Conservation (phyloP, 495 filamentous ascomycete genomes). For the Annulohypoxylon bovei region DNA sequence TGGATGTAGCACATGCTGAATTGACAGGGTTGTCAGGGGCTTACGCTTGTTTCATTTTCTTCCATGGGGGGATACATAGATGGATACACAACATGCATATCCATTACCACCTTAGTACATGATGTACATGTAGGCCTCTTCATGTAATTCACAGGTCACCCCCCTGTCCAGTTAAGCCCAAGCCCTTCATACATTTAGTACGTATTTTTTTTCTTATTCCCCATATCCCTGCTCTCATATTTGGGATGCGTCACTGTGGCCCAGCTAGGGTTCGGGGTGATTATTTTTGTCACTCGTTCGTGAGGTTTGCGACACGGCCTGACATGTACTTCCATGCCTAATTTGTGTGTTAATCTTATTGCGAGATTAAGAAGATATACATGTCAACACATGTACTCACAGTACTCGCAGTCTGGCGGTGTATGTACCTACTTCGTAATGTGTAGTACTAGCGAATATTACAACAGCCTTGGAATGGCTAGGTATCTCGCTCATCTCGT, state of each 20-base stretch:
- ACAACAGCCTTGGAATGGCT: constrained; percentile 34
- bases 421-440: constrained; percentile 32
- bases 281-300: constrained; percentile 43
- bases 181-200: constrained; percentile 12
- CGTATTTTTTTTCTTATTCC: constrained; percentile 20
- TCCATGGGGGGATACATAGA: constrained; percentile 37
- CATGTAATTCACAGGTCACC: neutral
- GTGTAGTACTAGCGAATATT: constrained; percentile 28
- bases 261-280: constrained; percentile 28
- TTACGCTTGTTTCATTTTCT: constrained; percentile 46
- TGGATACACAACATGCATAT: constrained; percentile 29
- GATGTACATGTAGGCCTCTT: neutral
- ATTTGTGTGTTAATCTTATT: constrained; percentile 37
- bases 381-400: constrained; percentile 19
- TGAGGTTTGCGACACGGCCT: constrained; percentile 36
- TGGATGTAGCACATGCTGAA: constrained; percentile 43
- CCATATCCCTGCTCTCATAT: constrained; percentile 26
- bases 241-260: constrained; percentile 45
- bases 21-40: constrained; percentile 41
- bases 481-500: constrained; percentile 29
- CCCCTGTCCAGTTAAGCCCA: constrained; percentile 16
- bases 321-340: constrained; percentile 34
- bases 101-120: constrained; percentile 10
- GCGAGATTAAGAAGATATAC: constrained; percentile 36
- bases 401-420: constrained; percentile 28